Evolutionary conservation across 164 flowering plant species (phyloP), one percentile per base, ranked within the genome.

Genomic region (Annona cherimola): DNA sequence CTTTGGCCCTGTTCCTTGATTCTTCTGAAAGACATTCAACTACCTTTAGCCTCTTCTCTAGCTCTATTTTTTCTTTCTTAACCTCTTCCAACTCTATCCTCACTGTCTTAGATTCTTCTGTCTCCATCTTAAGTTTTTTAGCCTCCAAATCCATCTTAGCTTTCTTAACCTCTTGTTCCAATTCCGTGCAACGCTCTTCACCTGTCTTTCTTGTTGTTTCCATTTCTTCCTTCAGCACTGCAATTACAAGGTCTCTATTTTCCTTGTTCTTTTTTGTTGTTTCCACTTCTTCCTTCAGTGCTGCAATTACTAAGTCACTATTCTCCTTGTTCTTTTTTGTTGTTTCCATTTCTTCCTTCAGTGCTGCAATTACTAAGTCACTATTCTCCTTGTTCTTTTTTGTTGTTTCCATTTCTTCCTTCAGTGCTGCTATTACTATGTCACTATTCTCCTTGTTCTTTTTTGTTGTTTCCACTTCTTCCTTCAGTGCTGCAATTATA

Each of bases 141-240:
- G 35, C 35, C 57, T 50, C 57, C 14, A 8, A 11, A 50, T 50
- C 9, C 9, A 16, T 50, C 8, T 46, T 46, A 6, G 0, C 54
- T 46, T 69, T 81, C 91, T 87, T 73, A 87, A 66, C 59, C 80
- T 95, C 75, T 66, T 84, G 61, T 71, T 87, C 94, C 94, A 93
- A 63, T 74, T 79, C 79, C 61, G 75, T 42, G 74, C 82, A 77
- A 61, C 69, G 82, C 35, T 82, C 70, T 76, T 87, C 87, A 77
- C 87, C 76, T 7, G 69, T 77, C 66, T 71, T 87, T 93, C 94
- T 91, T 61, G 73, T 79, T 76, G 71, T 74, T 69, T 70, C 79
- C 81, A 83, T 84, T 35, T 86, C 83, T 81, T 83, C 87, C 74
- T 85, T 75, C 64, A 75, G 79, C 70, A 83, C 79, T 73, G 91